Evolutionary conservation across 2,329 filamentous ascomycete species (phyloP).

Genomic region (Blastomyces parvus): DNA sequence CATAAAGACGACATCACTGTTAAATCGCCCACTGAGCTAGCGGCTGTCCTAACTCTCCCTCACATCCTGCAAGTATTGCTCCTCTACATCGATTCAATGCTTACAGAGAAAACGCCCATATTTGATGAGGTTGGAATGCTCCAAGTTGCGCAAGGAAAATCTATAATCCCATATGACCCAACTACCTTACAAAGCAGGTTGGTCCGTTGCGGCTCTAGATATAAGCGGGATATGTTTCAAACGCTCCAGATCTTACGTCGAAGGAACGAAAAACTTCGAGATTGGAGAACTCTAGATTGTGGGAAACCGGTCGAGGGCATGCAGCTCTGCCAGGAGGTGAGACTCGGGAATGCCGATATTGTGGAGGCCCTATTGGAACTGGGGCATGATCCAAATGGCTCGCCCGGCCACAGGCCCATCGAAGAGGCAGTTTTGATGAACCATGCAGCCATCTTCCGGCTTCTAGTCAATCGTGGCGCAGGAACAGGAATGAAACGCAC

Average conservation of each 20-base stretch:
- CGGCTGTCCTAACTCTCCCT: slow-evolving; percentile 5
- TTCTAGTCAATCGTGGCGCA: slow-evolving; percentile 6
- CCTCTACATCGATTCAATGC: neutral
- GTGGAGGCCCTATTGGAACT: slow-evolving; percentile 3
- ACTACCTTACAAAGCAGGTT: slow-evolving; percentile 3
- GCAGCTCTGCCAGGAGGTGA: slow-evolving; percentile 2
- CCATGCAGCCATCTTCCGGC: neutral
- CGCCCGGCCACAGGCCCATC: slow-evolving; percentile 1
- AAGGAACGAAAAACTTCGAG: slow-evolving; percentile 1
- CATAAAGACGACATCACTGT: neutral
- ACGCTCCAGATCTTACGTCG: slow-evolving; percentile 3
- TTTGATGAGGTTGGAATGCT: slow-evolving; percentile 6
- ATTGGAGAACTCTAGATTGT: slow-evolving; percentile 3
- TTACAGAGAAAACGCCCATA: neutral
- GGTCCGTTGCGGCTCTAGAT: neutral
- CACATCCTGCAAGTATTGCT: slow-evolving; percentile 3
- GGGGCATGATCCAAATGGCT: slow-evolving; percentile 4
- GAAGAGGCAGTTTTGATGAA: slow-evolving; percentile 6
- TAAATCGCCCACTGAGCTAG: neutral
- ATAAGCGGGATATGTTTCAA: slow-evolving; percentile 1
- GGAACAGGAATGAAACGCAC: neutral
- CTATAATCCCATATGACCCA: neutral
- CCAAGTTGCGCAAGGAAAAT: neutral
- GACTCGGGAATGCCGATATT: slow-evolving; percentile 4
- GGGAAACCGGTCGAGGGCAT: neutral